Percentiles rank a stretch among this genome's conserved stretches.
These are phyloP conservation scores for Xerocomellus chrysenteron DNA, from an alignment of 768 basidiomycete species.

Conservation along the genomic window DNA sequence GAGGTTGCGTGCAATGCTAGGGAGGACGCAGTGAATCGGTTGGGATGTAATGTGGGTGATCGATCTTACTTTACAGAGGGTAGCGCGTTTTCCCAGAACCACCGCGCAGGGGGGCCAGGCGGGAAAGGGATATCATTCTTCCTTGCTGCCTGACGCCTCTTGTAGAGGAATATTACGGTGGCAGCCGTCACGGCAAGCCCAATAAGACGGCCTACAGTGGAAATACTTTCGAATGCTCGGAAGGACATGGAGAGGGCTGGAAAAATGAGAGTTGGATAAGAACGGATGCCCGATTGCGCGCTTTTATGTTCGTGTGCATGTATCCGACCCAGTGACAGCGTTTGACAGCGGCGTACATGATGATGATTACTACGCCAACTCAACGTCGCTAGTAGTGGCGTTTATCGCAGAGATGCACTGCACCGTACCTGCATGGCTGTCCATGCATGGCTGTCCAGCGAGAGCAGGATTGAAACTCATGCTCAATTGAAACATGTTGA, in stretches of 20 bases:
- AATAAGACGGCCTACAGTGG: background rate
- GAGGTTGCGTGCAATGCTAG: constrained; percentile 31
- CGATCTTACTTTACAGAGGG: constrained; percentile 20
- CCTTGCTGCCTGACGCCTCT: background rate
- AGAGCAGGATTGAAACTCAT: no score
- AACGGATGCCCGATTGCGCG: no score
- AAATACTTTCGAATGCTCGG: background rate
- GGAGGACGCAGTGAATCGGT: background rate
- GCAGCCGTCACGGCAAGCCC: background rate
- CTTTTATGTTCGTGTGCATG: no score
- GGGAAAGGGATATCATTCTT: constrained; percentile 19
- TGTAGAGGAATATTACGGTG: constrained; percentile 1
- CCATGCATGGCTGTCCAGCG: no score
- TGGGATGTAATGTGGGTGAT: background rate
- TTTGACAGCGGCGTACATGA: no score
- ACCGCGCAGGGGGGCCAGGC: constrained; percentile 25
- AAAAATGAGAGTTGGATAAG: no score
- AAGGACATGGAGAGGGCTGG: background rate
- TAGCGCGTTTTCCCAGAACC: constrained; percentile 25
- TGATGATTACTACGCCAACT: no score
- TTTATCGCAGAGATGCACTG: no score
- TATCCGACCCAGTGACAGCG: no score
- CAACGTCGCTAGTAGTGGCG: no score
- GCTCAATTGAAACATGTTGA: no score
- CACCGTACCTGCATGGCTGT: no score